Base-by-base conservation (phyloP, 2,329 filamentous ascomycete genomes). In the Stemphylium vesicarium region DNA sequence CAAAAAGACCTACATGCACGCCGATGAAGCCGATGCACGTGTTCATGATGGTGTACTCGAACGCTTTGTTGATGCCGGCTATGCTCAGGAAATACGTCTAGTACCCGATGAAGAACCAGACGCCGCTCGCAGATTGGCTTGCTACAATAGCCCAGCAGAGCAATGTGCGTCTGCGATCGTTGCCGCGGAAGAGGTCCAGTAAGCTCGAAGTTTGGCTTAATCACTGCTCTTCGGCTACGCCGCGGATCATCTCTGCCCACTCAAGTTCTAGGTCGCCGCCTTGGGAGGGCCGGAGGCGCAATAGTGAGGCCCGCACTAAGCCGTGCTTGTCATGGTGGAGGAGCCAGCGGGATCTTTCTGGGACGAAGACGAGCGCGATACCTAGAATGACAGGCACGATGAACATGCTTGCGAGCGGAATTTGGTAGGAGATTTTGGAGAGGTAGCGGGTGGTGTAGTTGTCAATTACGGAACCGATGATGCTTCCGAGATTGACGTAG, bases 321-420 rank as follows among this genome's bases (percentile, higher is more conserved):
- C 64, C 51, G 1, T 56, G 37, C 8, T 57, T 42, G 4, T 61
- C 59, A 31, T 65, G 58, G 35, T 65, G 57, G 0, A 71, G 43
- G 1, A 69, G 69, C 67, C 81, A 84, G 16, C 82, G 74, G 1
- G 82, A 82, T 29, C 57, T 64, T 42, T 72, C 70, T 1, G 68
- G 66, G 0, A 71, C 62, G 55, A 69, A 66, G 41, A 65, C 63
- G 0, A 72, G 57, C 0, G 56, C 79, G 0, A 78, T 63, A 1
- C 77, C 68, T 41, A 84, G 70, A n/a, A 83, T 53, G 4, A 74
- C 69, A 0, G 82, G 81, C 4, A 84, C 78, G 43, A 83, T 69
- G 78, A 80, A 81, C 32, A 85, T 82, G 60, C 84, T 79, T 51
- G 79, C 72, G 2, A 84, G 68, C 0, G 82, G 81, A 20, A 84